Evolutionary conservation across 2,329 filamentous ascomycete species (phyloP), one percentile per base, ranked within the genome.

Genomic region (Cladorrhinum sp.): DNA sequence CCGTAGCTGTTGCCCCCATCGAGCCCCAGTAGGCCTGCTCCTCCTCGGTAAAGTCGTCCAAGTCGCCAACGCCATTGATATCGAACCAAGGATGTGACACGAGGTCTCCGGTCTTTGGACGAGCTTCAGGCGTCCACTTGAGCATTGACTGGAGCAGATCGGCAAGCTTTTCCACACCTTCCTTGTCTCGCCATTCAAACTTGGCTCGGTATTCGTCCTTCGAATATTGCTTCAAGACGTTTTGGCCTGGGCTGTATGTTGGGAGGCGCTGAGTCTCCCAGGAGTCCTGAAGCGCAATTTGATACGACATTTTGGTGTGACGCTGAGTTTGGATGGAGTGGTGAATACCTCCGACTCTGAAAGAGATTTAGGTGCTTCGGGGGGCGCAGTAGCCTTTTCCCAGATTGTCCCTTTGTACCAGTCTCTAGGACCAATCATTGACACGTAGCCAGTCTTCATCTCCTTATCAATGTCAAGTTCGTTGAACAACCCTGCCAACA

Each of bases 81-180:
- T 62, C 57, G 16, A 64, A 62, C 60, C 60, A 62, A 10, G 23
- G 18, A 18, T 64, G 62, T 8, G 50, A 32, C 13, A 62, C 22
- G 9, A 62, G 12, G 8, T 56, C 18, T 9, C 22, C 36, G 4
- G 45, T 13, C 3, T 48, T 51, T 7, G 55, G 20, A 23, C 62
- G 48, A 2, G 45, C 55, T 1, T 58, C 38, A 3, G 60, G 60
- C 10, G 32, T 29, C 60, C 60, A 62, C 22, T 23, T 45, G 23
- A 55, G 58, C 23, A 62, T 58, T 0, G 23, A n/a, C n/a, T 10
- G 48, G 25, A 62, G 18, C 1, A 64, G 49, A 22, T 58, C 52
- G 24, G 29, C 23, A 1, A 64, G 41, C 13, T 22, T 16, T 1
- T 55, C 49, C 1, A 41, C 49, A 5, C 59, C 62, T 2, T 54